phyloP scores from a whole-genome alignment of 352 stramenopile species.

The Pilasporangium apinafurcum region DNA sequence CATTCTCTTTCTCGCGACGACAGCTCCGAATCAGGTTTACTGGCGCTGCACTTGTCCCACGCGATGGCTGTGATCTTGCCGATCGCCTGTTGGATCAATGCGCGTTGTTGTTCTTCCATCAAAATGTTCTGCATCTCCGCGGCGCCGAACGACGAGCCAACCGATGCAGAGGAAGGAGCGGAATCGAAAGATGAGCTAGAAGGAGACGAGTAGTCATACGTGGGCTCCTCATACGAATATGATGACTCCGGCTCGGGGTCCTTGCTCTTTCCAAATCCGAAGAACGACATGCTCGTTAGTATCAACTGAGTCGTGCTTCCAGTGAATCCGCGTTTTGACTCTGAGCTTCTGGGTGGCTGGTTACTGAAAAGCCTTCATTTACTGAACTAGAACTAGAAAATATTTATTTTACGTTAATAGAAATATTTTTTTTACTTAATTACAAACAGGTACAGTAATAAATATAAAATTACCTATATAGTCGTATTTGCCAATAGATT shows the following conservation, averaged over 20 bases:
- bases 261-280: constrained; percentile 74
- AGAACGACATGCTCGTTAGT: constrained; percentile 83
- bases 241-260: constrained; percentile 37
- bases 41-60: constrained; percentile 87
- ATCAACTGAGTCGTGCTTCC: too few species aligned
- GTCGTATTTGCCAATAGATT: too few species aligned
- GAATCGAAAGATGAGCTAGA: constrained; percentile 32
- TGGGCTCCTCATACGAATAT: constrained; percentile 66
- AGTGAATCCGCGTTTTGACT: too few species aligned
- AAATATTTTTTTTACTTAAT: too few species aligned
- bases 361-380: too few species aligned
- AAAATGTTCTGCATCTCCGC: constrained; percentile 78
- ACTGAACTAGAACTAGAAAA: too few species aligned
- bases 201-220: constrained; percentile 66
- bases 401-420: too few species aligned
- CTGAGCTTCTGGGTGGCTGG: too few species aligned
- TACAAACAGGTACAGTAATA: too few species aligned
- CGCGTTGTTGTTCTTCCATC: constrained; percentile 85
- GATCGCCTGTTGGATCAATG: constrained; percentile 82
- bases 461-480: too few species aligned
- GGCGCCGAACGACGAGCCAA: constrained; percentile 23
- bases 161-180: constrained; percentile 12
- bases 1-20: constrained; percentile 76
- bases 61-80: constrained; percentile 87
- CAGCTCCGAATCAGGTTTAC: constrained; percentile 78